Base-by-base conservation (phyloP, 1,284 basidiomycete species). In the Rhodotorula glutinis region DNA sequence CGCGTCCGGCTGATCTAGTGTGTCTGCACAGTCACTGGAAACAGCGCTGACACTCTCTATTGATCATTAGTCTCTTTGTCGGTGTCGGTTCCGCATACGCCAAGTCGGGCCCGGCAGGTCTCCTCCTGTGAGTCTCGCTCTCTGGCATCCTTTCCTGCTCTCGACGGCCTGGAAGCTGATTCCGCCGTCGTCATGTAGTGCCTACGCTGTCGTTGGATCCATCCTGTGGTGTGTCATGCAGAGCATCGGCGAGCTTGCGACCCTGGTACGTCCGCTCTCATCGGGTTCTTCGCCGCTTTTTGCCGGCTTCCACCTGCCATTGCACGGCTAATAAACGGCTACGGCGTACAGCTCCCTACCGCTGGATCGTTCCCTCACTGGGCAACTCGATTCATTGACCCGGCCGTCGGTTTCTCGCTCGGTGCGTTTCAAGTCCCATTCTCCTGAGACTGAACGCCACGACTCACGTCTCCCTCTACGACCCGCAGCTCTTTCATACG, bases 71-170 rank as follows among this genome's bases (percentile, higher is more conserved):
- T 70, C 70, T 79, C 14, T 79, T 79, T 69, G 73, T 79, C 40
- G 78, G 79, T 33, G 75, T 77, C 5, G 79, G 78, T 4, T 65
- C 70, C 10, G 75, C 77, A 25, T 72, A 79, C 33, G 70, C 72
- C 19, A 77, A 68, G 19, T 76, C 75, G 23, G 79, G 79, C 49
- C 79, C 79, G 7, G 62, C 73, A 1, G 74, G 74, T 54, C 55
- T 77, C 29, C 69, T 79, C 41, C 69, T 75, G n/a, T 68, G 23
- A 38, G 62, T 56, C 16, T 16, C 25, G 14, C 14, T 11, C 23
- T 8, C 44, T 44, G 19, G 17, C 21, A 41, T 17, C 27, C 8
- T 14, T 21, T 23, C 16, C 13, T 9, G 16, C 17, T 5, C 27
- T 14, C 10, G 8, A 27, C 46, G 21, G 17, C 21, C 21, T n/a